These are phyloP conservation scores for Rhodomyrtus psidioides DNA, from an alignment of 441 rosid species.

Conservation along the genomic window DNA sequence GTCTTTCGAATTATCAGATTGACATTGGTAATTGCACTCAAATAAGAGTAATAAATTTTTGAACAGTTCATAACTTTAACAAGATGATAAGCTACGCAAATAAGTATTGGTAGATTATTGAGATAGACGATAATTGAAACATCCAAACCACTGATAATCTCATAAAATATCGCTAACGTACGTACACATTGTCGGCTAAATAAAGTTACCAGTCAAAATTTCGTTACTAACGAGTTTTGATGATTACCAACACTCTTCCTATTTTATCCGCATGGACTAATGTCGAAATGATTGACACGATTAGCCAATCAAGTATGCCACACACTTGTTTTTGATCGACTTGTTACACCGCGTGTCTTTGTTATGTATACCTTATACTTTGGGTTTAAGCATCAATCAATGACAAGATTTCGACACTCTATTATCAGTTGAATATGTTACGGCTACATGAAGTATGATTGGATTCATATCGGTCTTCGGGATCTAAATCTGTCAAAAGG, in stretches of 20 bases:
- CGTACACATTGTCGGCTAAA: neutral
- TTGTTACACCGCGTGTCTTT: neutral
- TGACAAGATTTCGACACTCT: neutral
- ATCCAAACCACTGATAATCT: neutral
- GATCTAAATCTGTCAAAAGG: no score
- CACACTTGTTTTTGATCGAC: neutral
- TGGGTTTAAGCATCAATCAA: neutral
- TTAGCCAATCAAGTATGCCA: neutral
- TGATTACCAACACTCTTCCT: neutral
- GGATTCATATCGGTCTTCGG: neutral
- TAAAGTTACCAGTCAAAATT: neutral
- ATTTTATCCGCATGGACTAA: neutral
- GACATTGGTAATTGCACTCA: neutral
- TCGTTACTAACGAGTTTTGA: neutral
- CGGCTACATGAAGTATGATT: neutral
- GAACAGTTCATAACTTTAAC: neutral
- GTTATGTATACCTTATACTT: neutral
- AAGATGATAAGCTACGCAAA: neutral
- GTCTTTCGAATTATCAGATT: neutral
- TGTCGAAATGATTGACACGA: neutral
- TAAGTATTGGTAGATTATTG: neutral
- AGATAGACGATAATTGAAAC: neutral
- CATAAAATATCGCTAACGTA: neutral
- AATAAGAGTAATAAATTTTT: neutral
- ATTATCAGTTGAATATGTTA: no score